Evolutionary conservation across 2,329 filamentous ascomycete genomes (phyloP).

Genomic region (Pyricularia sp.): DNA sequence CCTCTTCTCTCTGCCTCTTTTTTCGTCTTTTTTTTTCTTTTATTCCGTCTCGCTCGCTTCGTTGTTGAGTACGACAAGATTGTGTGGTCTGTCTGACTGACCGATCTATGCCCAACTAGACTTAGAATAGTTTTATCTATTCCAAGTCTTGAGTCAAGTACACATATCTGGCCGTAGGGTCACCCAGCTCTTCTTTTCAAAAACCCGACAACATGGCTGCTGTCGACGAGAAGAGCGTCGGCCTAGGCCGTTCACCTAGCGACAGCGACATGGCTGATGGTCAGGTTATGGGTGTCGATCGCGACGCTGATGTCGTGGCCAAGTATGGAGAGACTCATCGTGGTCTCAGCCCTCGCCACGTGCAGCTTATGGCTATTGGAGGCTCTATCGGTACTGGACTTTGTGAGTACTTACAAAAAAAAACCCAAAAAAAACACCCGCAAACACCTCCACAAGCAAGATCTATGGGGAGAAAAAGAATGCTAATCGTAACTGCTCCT

Average conservation of each 20-base stretch:
- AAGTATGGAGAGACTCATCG: conserved; percentile 13
- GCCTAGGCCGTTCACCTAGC: conserved; percentile 1
- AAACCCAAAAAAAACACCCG: no score
- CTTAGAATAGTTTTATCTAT: not conserved
- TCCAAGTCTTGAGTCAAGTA: not conserved
- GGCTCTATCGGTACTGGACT: conserved; percentile 36
- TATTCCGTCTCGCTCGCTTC: not conserved
- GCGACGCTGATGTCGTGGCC: not conserved
- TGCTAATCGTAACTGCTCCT: not conserved
- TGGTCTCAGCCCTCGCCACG: conserved; percentile 26
- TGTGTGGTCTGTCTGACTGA: not conserved
- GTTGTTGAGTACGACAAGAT: not conserved
- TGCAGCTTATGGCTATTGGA: conserved; percentile 40
- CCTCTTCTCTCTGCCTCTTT: no score
- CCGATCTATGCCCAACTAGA: not conserved
- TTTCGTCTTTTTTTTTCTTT: no score
- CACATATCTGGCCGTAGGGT: not conserved
- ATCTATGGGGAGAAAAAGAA: not conserved
- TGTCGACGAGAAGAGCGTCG: not conserved
- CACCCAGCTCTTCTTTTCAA: not conserved
- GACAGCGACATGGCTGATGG: not conserved
- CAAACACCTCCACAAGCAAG: no score
- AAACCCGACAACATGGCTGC: not conserved
- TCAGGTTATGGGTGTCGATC: not conserved
- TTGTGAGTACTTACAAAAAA: conserved; percentile 16